Conservation (phyloP, 1,139 yeast genomes). For the Candida smagusa region DNA sequence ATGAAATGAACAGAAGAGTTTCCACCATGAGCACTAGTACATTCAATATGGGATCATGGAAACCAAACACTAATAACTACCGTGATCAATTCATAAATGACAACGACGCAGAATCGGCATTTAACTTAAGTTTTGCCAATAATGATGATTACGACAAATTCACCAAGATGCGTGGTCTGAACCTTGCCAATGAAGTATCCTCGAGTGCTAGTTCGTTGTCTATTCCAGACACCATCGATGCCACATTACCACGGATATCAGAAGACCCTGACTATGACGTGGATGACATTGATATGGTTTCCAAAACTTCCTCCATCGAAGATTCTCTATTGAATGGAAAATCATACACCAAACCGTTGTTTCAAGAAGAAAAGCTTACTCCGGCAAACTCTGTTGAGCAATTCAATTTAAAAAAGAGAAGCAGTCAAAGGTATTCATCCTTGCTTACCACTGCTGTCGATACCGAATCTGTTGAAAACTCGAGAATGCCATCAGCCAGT, state of each 20-base stretch:
- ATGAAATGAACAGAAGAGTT: slow-evolving; percentile 22
- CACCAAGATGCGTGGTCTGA: slow-evolving; percentile 29
- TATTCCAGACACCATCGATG: slow-evolving; percentile 45
- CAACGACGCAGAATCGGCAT: slow-evolving; percentile 40
- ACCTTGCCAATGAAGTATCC: slow-evolving; percentile 18
- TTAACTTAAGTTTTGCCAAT: slow-evolving; percentile 29
- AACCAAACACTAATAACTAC: slow-evolving; percentile 47
- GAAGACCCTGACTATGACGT: slow-evolving; percentile 33
- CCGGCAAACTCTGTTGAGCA: slow-evolving; percentile 22
- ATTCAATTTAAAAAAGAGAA: slow-evolving; percentile 6
- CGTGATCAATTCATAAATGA: slow-evolving; percentile 51
- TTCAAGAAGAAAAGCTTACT: slow-evolving; percentile 32
- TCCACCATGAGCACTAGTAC: slow-evolving; percentile 40
- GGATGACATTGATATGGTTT: slow-evolving; percentile 8
- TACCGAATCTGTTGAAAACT: background rate
- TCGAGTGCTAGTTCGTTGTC: slow-evolving; percentile 30
- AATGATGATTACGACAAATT: slow-evolving; percentile 32
- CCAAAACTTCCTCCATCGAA: slow-evolving; percentile 8
- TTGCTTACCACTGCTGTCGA: slow-evolving; percentile 1
- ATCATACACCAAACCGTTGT: slow-evolving; percentile 20
- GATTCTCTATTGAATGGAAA: slow-evolving; percentile 35
- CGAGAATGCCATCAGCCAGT: background rate
- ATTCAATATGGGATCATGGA: slow-evolving; percentile 51
- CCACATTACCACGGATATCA: slow-evolving; percentile 33
- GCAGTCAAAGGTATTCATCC: slow-evolving; percentile 17